A percentile compares a stretch with the other conserved stretches of the same genome.
Conservation (phyloP, 2,329 filamentous ascomycete species). For the Aspergillus sp. region DNA sequence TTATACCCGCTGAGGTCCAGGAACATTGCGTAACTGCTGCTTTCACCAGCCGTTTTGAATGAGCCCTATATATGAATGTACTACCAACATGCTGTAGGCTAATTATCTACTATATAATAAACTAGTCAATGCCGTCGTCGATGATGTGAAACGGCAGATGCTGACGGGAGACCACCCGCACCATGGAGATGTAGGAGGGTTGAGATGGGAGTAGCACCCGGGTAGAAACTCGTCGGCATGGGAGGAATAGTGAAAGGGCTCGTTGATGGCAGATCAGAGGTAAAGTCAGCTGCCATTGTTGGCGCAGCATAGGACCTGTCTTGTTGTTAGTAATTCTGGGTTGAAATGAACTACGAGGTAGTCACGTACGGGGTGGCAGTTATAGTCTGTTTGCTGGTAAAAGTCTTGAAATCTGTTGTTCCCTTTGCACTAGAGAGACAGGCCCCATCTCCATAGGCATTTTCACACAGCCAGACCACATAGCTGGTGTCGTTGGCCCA, state of each 20-base stretch:
- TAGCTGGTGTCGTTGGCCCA: neutral
- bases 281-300: neutral
- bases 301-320: neutral
- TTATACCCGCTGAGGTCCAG: too few relatives aligned
- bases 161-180: neutral
- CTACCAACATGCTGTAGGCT: too few relatives aligned
- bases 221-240: constrained; percentile 1
- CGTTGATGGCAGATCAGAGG: neutral
- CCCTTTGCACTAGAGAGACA: neutral
- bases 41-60: too few relatives aligned
- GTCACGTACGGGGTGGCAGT: neutral
- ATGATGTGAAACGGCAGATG: too few relatives aligned
- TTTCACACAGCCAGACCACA: neutral
- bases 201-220: neutral
- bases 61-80: too few relatives aligned
- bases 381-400: neutral
- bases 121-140: too few relatives aligned
- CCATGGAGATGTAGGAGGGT: neutral
- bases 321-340: neutral
- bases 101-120: too few relatives aligned
- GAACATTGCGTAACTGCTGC: too few relatives aligned
- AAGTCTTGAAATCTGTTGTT: neutral
- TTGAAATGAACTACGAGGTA: neutral
- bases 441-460: neutral
- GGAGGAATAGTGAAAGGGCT: neutral